phyloP scores from a whole-genome alignment of 768 basidiomycete genomes.

The Lyophyllum shimeji region DNA sequence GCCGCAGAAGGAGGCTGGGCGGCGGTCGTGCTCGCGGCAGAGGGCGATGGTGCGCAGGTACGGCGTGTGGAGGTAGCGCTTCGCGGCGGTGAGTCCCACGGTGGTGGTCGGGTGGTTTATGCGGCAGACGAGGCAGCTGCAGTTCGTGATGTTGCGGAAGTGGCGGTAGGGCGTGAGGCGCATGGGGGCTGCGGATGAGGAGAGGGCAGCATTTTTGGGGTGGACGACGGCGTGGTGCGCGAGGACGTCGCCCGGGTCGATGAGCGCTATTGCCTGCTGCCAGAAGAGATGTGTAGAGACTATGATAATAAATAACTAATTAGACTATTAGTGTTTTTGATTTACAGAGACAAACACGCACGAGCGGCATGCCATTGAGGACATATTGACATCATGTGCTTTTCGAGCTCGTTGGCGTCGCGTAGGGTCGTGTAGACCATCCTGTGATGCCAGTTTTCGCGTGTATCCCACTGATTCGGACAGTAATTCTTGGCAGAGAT shows the following conservation, averaged over 20 bases:
- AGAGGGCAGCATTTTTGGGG: conserved; percentile 33
- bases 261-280: conserved; percentile 57
- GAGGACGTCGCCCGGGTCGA: conserved; percentile 63
- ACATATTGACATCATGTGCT: conserved; percentile 59
- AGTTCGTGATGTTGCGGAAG: conserved; percentile 55
- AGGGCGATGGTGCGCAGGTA: conserved; percentile 47
- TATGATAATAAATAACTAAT: conserved; percentile 21
- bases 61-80: conserved; percentile 41
- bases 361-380: conserved; percentile 59
- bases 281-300: conserved; percentile 74
- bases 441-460: conserved; percentile 58
- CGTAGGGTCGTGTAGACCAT: conserved; percentile 64
- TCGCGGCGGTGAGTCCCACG: conserved; percentile 51
- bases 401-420: conserved; percentile 59
- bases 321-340: neutral
- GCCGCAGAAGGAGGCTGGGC: conserved; percentile 54
- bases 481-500: conserved; percentile 40
- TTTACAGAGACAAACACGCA: conserved; percentile 33
- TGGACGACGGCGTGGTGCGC: conserved; percentile 47
- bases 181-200: conserved; percentile 34
- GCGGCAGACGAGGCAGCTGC: conserved; percentile 66
- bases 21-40: conserved; percentile 66
- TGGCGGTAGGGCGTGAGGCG: conserved; percentile 56
- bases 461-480: conserved; percentile 48
- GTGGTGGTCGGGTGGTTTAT: conserved; percentile 57